Evolutionary conservation across 2,329 filamentous ascomycete genomes (phyloP), one percentile per base, ranked within the genome.

Genomic region (Ascochyta viciae-villosae): DNA sequence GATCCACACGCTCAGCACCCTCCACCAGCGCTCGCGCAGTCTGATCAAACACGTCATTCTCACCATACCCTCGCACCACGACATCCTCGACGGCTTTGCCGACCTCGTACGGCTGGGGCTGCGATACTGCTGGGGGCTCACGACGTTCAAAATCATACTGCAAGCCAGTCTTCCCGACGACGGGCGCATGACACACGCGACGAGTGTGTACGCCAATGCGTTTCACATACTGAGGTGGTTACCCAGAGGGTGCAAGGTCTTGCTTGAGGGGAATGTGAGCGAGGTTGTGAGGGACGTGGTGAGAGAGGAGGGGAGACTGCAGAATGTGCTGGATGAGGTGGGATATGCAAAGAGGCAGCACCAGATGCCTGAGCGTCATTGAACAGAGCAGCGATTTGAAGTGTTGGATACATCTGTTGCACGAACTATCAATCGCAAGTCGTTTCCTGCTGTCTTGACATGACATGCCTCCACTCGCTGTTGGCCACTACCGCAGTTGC

Each of bases 181-280:
- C 27, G 38, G 63, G n/a, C 33, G 57, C 8, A 45, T 60, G 9
- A 57, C 49, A 1, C 72, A 74, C 8, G 75, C 76, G 24, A 77
- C 74, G 3, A 78, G 75, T 23, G 76, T 80, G 7, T 80, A 80
- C 52, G 78, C 77, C 13, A 80, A 80, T 52, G 78, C 78, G 0
- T 81, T 81, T 54, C 78, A 80, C 54, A 80, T 80, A 31, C 62
- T 81, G 34, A 59, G 78, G 13, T 81, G 78, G 78, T 59, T 81
- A 54, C 78, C 79, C 2, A 67, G 74, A 58, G 67, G 71, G n/a
- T 79, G 76, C 47, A 70, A 72, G 44, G 76, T 81, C 5, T 62
- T 72, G 24, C 60, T 81, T 6, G 70, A 76, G 54, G 78, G 78
- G 1, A 73, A 72, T 38, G 75, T 76, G 9, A 73, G 70, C 43